Evolutionary conservation across 192 early-diverging fungal genomes (phyloP).

Genomic region (Linnemannia hyalina): DNA sequence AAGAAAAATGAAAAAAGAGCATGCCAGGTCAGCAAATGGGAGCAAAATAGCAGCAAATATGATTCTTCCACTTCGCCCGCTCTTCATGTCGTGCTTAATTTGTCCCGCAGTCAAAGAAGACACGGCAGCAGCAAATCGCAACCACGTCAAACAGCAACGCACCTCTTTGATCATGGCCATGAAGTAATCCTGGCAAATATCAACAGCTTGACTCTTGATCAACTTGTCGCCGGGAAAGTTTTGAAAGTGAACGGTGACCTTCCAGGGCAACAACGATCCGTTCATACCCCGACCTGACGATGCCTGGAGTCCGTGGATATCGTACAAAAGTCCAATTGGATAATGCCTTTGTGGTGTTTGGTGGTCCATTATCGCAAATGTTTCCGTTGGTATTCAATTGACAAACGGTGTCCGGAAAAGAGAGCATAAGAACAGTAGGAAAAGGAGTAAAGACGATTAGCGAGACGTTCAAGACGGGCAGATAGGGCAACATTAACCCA

Average conservation of each 20-base stretch:
- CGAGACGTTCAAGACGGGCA: not conserved
- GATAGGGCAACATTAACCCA: not conserved
- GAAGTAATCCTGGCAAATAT: conserved; percentile 79
- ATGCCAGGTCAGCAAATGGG: not conserved
- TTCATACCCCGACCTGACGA: conserved; percentile 41
- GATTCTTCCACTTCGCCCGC: not conserved
- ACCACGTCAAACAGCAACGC: not conserved
- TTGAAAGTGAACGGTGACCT: conserved; percentile 80
- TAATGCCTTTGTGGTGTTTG: conserved; percentile 73
- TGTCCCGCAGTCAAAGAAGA: not conserved
- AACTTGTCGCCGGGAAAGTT: conserved; percentile 79
- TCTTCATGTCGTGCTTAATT: not conserved
- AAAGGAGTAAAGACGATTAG: not conserved
- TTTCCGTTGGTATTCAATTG: not conserved
- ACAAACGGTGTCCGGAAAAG: not conserved
- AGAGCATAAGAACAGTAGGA: not conserved
- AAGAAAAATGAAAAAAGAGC: not conserved
- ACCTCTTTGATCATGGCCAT: conserved; percentile 93
- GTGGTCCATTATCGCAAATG: not conserved
- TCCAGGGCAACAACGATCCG: conserved; percentile 76
- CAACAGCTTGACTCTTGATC: conserved; percentile 67
- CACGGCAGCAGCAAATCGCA: not conserved
- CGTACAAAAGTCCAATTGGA: conserved; percentile 88
- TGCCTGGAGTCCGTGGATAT: conserved; percentile 66
- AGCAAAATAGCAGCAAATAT: not conserved